Evolutionary conservation across 495 filamentous ascomycete genomes (phyloP).

Genomic region (Talaromyces proteolyticus): DNA sequence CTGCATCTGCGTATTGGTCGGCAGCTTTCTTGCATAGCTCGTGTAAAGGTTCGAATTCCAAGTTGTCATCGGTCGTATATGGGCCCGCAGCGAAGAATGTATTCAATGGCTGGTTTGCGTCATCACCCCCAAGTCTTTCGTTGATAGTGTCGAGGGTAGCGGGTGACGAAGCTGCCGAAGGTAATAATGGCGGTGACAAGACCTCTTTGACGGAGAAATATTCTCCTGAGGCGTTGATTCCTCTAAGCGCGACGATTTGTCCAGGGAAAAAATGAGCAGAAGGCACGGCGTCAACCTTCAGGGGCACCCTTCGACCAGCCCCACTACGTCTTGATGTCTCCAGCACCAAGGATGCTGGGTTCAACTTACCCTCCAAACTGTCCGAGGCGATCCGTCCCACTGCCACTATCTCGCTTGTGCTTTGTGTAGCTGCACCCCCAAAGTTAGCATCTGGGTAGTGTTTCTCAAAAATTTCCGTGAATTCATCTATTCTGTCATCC

Average conservation of each 20-base stretch:
- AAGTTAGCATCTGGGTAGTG: slow-evolving; percentile 78
- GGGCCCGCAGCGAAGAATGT: slow-evolving; percentile 78
- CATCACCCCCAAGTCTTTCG: slow-evolving; percentile 56
- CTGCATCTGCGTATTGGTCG: slow-evolving; percentile 66
- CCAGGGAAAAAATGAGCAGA: slow-evolving; percentile 89
- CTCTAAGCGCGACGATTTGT: slow-evolving; percentile 81
- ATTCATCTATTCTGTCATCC: slow-evolving; percentile 92
- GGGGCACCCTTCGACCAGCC: slow-evolving; percentile 69
- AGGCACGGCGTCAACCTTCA: slow-evolving; percentile 64
- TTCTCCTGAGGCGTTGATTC: slow-evolving; percentile 80
- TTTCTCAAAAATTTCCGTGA: slow-evolving; percentile 62
- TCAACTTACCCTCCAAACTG: slow-evolving; percentile 74
- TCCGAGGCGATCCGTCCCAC: slow-evolving; percentile 90
- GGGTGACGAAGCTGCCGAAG: slow-evolving; percentile 57
- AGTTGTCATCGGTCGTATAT: slow-evolving; percentile 85
- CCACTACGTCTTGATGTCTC: slow-evolving; percentile 85
- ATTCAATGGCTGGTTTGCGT: slow-evolving; percentile 60
- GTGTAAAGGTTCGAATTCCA: slow-evolving; percentile 80
- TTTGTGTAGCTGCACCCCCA: slow-evolving; percentile 77
- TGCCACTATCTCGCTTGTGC: slow-evolving; percentile 79
- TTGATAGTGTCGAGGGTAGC: slow-evolving; percentile 57
- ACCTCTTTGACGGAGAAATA: slow-evolving; percentile 78
- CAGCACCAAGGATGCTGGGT: slow-evolving; percentile 73
- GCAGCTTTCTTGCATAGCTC: slow-evolving; percentile 73
- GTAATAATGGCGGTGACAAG: slow-evolving; percentile 65